phyloP scores from a whole-genome alignment of 768 basidiomycete genomes.

The Dentipellis sp. region DNA sequence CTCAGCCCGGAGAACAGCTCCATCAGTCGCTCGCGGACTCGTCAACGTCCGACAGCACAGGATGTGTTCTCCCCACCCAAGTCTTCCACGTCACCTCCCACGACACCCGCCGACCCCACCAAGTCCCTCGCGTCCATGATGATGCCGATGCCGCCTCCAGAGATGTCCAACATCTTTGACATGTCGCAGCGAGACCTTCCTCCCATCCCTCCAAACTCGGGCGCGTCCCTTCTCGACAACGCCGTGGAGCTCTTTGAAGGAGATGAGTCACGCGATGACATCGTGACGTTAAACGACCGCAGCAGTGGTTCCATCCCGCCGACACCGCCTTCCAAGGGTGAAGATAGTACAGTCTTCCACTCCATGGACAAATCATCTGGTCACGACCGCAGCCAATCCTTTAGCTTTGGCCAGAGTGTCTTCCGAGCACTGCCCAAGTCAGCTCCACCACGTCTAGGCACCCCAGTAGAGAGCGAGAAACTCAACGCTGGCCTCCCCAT shows the following conservation, averaged over 20 bases:
- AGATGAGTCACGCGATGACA: constrained; percentile 15
- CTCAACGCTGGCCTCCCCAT: not conserved
- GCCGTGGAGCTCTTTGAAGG: constrained; percentile 28
- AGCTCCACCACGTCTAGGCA: constrained; percentile 2
- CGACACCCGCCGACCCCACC: constrained; percentile 9
- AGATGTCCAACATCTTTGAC: constrained; percentile 47
- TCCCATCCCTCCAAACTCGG: constrained; percentile 26
- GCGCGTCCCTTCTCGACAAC: constrained; percentile 23
- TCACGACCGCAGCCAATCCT: constrained; percentile 54
- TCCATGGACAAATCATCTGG: constrained; percentile 22
- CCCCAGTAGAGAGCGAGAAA: constrained; percentile 13
- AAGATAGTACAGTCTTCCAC: constrained; percentile 2
- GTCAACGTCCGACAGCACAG: constrained; percentile 6
- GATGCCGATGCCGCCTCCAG: constrained; percentile 31
- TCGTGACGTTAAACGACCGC: too few relatives aligned
- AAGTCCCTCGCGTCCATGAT: constrained; percentile 20
- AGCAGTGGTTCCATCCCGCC: constrained; percentile 1
- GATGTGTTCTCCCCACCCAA: constrained; percentile 12
- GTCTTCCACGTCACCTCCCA: constrained; percentile 12
- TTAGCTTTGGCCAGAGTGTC: constrained; percentile 55
- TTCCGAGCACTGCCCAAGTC: constrained; percentile 40
- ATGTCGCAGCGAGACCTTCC: constrained; percentile 48
- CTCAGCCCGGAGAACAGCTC: constrained; percentile 19
- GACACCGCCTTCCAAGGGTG: not conserved
- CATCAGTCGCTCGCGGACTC: constrained; percentile 10